Evolutionary conservation across 352 stramenopile genomes (phyloP).

Genomic region (Phytophthora pini): DNA sequence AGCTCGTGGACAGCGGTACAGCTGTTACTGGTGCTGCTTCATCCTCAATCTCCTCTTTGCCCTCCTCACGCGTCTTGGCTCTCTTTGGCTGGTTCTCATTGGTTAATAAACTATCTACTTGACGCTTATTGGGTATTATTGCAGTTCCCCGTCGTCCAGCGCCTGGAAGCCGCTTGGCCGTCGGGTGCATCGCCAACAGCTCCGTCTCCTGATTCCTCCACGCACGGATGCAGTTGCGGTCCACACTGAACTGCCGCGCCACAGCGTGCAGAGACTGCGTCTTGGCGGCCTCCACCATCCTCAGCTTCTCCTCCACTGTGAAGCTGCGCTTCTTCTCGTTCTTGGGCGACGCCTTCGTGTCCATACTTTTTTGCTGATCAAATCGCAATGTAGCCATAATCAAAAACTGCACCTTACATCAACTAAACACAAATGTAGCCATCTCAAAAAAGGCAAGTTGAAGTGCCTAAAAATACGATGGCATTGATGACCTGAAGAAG

Average conservation of each 20-base stretch:
- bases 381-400: too few species aligned
- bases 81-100: background rate
- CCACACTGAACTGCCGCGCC: conserved; percentile 69
- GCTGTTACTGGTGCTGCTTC: background rate
- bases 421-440: background rate
- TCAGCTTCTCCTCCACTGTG: conserved; percentile 75
- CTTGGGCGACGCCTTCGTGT: conserved; percentile 11
- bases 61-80: background rate
- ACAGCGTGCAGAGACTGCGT: conserved; percentile 60
- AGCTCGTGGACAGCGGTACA: conserved; percentile 24
- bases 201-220: conserved; percentile 72
- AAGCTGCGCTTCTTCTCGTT: conserved; percentile 80
- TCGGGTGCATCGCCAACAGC: conserved; percentile 58
- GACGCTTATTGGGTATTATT: background rate
- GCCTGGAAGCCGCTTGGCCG: conserved; percentile 63
- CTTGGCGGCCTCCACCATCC: conserved; percentile 64
- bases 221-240: conserved; percentile 76
- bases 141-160: conserved; percentile 37
- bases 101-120: too few species aligned
- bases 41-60: background rate
- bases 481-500: background rate
- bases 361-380: too few species aligned
- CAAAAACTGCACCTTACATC: background rate
- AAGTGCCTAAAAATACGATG: conserved; percentile 23
- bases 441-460: background rate